phyloP scores from a whole-genome alignment of 1,284 basidiomycete genomes.

The Ustilago vetiveriae region DNA sequence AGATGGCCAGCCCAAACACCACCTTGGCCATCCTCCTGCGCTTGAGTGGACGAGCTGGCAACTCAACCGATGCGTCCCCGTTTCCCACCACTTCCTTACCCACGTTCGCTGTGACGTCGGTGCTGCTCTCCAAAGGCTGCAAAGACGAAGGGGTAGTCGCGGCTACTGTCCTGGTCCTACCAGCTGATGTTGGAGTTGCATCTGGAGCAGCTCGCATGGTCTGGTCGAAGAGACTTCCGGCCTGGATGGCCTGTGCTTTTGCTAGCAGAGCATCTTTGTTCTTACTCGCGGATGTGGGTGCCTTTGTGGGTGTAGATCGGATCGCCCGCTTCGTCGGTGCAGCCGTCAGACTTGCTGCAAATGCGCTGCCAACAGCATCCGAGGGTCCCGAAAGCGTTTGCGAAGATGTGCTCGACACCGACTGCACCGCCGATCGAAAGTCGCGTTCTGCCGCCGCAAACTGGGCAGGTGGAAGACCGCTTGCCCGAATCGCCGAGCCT shows the following conservation, averaged over 20 bases:
- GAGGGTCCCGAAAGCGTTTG: constrained; percentile 34
- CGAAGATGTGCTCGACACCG: constrained; percentile 23
- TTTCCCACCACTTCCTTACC: background rate
- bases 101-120: background rate
- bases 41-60: constrained; percentile 10
- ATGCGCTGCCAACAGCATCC: constrained; percentile 18
- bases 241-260: constrained; percentile 45
- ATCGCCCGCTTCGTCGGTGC: constrained; percentile 4
- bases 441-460: constrained; percentile 43
- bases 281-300: constrained; percentile 10
- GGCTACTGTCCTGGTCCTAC: background rate
- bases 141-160: background rate
- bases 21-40: constrained; percentile 35
- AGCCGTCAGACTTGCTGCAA: constrained; percentile 17
- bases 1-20: constrained; percentile 30
- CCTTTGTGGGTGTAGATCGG: constrained; percentile 11
- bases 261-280: constrained; percentile 40
- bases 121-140: background rate
- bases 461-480: constrained; percentile 36
- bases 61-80: background rate
- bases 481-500: constrained; percentile 27
- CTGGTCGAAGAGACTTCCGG: constrained; percentile 41
- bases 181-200: background rate
- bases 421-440: constrained; percentile 37
- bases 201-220: constrained; percentile 22